Base-by-base conservation (phyloP, 371 early-diverging fungal species). In the Batkoa obscura region DNA sequence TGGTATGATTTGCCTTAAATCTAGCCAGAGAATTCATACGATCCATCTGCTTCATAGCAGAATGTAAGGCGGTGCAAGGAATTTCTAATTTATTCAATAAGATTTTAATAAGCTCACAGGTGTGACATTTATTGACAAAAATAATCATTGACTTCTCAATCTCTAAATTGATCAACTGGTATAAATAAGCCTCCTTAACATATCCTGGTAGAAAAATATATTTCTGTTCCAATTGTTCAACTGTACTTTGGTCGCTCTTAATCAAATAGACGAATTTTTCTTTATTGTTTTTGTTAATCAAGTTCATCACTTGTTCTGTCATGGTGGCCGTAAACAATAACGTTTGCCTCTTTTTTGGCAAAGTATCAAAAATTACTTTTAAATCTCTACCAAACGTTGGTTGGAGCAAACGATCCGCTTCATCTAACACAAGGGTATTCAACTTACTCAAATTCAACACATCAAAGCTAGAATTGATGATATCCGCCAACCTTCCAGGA, bases 251-350 rank as follows among this genome's bases (percentile, higher is more conserved):
- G 3, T 75, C 63, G 43, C 80, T 74, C 46, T 80, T 76, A 59
- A 88, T 84, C 51, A 84, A 65, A 64, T 92, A 84, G 0, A 88
- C 75, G 68, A 91, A 93, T 13, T 54, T 60, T n/a, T 66, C 63
- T 51, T 66, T 62, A 30, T 70, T 65, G 47, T 71, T 65, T 2
- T 60, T 63, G 15, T 72, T 66, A 34, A 66, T 58, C 2, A 88
- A 61, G 2, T 76, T 73, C 47, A 84, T 66, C 42, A 93, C 85
- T 3, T 78, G 76, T 13, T 79, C 74, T 0, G 96, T 89, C 85
- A 95, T 85, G n/a, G 98, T 98, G 32, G 98, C 98, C 3, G 91
- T 86, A 66, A 94, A 98, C 43, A 98, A 62, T 31, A 98, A 67
- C 0, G 94, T 94, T 59, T 94, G 92, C 12, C 96, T 78, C 49